Percentiles rank a stretch among this genome's conserved stretches.
Conservation (phyloP, 169 alveolate species). For the Babesia sp. region DNA sequence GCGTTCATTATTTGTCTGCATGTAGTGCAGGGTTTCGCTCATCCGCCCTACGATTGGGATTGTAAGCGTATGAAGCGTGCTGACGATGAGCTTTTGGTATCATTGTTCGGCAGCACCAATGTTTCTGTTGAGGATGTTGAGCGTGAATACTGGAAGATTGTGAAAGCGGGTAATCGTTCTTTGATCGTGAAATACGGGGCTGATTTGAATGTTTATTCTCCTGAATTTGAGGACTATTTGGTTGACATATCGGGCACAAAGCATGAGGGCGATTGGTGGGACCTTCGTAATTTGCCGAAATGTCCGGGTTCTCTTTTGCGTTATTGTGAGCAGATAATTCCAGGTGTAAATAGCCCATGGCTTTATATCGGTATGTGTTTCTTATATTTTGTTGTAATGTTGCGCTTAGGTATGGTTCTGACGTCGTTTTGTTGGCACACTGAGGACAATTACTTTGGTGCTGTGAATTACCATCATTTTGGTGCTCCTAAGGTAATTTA, state of each 20-base stretch:
- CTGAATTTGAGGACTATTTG: slow-evolving; percentile 3
- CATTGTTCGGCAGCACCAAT: slow-evolving; percentile 16
- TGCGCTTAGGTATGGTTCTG: slow-evolving; percentile 82
- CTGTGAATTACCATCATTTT: slow-evolving; percentile 90
- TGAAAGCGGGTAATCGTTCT: slow-evolving; percentile 45
- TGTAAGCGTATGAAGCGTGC: slow-evolving; percentile 41
- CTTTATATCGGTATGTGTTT: slow-evolving; percentile 74
- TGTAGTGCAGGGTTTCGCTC: slow-evolving; percentile 54
- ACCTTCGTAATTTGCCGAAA: slow-evolving; percentile 72
- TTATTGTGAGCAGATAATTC: slow-evolving; percentile 73
- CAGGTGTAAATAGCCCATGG: slow-evolving; percentile 93
- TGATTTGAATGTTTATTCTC: slow-evolving; percentile 69
- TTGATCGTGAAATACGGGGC: slow-evolving; percentile 70
- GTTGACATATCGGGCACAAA: slow-evolving; percentile 38
- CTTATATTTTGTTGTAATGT: not conserved
- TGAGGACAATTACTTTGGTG: slow-evolving; percentile 91
- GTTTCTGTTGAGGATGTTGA: slow-evolving; percentile 61
- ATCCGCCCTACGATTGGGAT: slow-evolving; percentile 54
- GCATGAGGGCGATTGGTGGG: slow-evolving; percentile 73
- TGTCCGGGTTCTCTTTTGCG: slow-evolving; percentile 78
- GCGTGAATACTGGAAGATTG: slow-evolving; percentile 67
- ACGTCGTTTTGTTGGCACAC: slow-evolving; percentile 96
- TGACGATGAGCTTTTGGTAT: not conserved
- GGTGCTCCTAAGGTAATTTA: slow-evolving; percentile 91
- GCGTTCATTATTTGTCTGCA: not conserved